Conservation (phyloP, 352 stramenopile species). For the Phytopythium delawarense region DNA sequence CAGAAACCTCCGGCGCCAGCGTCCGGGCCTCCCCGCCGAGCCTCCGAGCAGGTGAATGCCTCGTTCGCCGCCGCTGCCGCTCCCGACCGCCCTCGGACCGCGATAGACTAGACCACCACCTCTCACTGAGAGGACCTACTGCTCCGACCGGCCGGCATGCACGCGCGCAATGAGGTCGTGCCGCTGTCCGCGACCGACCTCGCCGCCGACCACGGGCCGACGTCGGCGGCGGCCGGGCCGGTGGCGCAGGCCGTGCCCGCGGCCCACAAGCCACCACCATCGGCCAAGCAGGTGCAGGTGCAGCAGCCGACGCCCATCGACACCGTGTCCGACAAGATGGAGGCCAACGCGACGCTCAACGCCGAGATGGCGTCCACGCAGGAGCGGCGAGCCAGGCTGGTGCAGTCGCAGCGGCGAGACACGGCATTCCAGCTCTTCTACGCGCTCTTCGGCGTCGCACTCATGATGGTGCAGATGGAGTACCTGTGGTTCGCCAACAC, state of each 20-base stretch:
- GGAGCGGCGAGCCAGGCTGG: slow-evolving; percentile 47
- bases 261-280: neutral
- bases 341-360: slow-evolving; percentile 24
- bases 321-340: slow-evolving; percentile 7
- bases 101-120: neutral
- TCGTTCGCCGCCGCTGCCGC: slow-evolving; percentile 1
- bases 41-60: slow-evolving; percentile 3
- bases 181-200: slow-evolving; percentile 22
- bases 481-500: slow-evolving; percentile 72
- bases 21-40: neutral
- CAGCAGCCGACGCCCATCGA: slow-evolving; percentile 5
- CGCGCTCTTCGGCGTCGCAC: slow-evolving; percentile 50
- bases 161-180: slow-evolving; percentile 61
- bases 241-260: slow-evolving; percentile 10
- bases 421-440: slow-evolving; percentile 71
- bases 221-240: slow-evolving; percentile 10
- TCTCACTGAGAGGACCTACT: neutral
- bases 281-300: neutral
- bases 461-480: slow-evolving; percentile 78
- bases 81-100: neutral
- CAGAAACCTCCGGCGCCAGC: slow-evolving; percentile 6
- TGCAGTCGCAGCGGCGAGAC: slow-evolving; percentile 38
- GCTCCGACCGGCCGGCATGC: slow-evolving; percentile 20
- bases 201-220: slow-evolving; percentile 2
- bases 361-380: slow-evolving; percentile 36